These are phyloP conservation scores for Obba rivulosa DNA, from an alignment of 768 basidiomycete genomes.

Conservation along the genomic window DNA sequence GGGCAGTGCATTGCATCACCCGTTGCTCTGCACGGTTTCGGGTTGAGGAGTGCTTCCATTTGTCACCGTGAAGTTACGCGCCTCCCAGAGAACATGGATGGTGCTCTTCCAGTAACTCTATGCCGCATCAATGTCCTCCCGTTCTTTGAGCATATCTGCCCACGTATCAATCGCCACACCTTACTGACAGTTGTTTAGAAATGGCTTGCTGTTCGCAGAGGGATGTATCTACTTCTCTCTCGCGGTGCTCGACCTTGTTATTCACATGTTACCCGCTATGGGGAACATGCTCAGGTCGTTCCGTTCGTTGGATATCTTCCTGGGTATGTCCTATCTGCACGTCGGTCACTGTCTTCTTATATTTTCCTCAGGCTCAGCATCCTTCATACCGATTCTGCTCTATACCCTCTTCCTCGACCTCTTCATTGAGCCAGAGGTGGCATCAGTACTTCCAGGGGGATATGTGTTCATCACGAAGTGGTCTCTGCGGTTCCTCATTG, in stretches of 20 bases:
- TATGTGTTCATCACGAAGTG: conserved; percentile 40
- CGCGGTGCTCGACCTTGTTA: conserved; percentile 54
- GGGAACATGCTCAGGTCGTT: conserved; percentile 42
- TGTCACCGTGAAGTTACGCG: not conserved
- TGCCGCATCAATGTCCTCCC: no score
- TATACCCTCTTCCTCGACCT: conserved; percentile 61
- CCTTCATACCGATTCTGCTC: conserved; percentile 60
- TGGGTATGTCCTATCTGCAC: conserved; percentile 42
- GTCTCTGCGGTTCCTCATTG: conserved; percentile 48
- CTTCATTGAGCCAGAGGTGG: conserved; percentile 46
- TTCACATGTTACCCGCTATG: conserved; percentile 48
- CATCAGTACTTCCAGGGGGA: conserved; percentile 46
- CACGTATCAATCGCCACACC: no score
- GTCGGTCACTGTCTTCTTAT: not conserved
- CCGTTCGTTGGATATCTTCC: conserved; percentile 47
- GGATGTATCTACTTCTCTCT: conserved; percentile 56
- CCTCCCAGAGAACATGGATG: no score
- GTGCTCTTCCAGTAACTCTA: no score
- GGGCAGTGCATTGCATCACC: no score
- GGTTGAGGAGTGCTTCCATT: not conserved
- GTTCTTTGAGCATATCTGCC: no score
- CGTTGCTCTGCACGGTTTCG: no score
- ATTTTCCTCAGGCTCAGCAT: conserved; percentile 37
- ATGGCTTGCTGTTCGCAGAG: conserved; percentile 58
- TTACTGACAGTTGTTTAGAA: no score